Evolutionary conservation across 176 grass and related monocot genomes (phyloP).

Genomic region (Triticum urartu): DNA sequence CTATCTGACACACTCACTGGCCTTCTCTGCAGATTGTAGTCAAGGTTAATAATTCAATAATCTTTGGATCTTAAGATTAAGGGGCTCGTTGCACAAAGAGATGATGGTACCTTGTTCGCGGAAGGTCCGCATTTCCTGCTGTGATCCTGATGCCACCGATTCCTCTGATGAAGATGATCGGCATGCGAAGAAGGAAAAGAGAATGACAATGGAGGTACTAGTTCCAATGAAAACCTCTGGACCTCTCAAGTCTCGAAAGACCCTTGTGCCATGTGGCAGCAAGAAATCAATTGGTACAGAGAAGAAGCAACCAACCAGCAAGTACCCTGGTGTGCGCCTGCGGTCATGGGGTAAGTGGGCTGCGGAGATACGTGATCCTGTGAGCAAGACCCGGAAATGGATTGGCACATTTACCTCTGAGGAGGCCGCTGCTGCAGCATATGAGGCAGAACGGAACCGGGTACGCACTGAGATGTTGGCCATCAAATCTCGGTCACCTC

Average conservation of each 20-base stretch:
- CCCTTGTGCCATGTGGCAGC: constrained; percentile 17
- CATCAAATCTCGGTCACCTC: constrained; percentile 4
- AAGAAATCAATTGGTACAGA: constrained; percentile 6
- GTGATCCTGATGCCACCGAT: constrained; percentile 58
- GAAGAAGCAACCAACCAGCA: constrained; percentile 49
- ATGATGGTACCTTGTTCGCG: constrained; percentile 13
- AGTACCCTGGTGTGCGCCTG: constrained; percentile 42
- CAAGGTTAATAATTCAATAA: neutral
- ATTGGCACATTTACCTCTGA: constrained; percentile 47
- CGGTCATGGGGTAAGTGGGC: constrained; percentile 51
- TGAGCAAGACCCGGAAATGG: constrained; percentile 40
- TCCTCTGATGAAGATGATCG: constrained; percentile 41
- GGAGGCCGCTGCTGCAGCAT: constrained; percentile 41
- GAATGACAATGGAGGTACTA: constrained; percentile 29
- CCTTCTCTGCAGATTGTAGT: constrained; percentile 15
- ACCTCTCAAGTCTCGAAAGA: neutral
- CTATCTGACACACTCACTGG: neutral
- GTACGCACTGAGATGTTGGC: constrained; percentile 25
- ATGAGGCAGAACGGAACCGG: neutral
- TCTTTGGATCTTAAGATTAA: neutral
- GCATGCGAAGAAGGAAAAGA: constrained; percentile 30
- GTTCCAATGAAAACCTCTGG: neutral
- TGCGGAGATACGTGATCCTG: constrained; percentile 56
- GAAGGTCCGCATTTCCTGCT: constrained; percentile 45
- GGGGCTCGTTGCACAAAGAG: neutral